These are phyloP conservation scores for Spergularia marina DNA, from an alignment of 148 eudicot species.

Conservation along the genomic window DNA sequence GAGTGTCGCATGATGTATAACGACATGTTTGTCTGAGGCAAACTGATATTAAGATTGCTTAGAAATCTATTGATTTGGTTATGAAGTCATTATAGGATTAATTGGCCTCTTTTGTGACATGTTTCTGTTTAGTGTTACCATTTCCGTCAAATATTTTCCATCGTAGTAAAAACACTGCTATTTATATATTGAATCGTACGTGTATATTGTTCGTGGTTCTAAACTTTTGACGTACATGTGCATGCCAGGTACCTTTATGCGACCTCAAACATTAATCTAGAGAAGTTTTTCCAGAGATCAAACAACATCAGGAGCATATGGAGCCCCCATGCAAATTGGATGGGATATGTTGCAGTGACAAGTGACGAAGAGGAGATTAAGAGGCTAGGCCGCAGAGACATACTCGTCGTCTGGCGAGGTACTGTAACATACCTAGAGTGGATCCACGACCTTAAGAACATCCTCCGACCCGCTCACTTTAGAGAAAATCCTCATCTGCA, in stretches of 20 bases:
- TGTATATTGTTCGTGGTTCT: not conserved
- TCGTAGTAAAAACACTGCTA: no score
- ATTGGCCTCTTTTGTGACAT: not conserved
- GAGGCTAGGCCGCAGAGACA: constrained; percentile 72
- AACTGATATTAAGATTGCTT: not conserved
- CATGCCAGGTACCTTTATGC: constrained; percentile 58
- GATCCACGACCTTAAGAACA: constrained; percentile 76
- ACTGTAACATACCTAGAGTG: constrained; percentile 81
- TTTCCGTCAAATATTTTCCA: no score
- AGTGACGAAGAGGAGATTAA: constrained; percentile 47
- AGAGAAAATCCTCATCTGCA: constrained; percentile 57
- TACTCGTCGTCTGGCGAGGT: constrained; percentile 78
- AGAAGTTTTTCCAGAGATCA: constrained; percentile 73
- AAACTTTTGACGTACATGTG: constrained; percentile 1
- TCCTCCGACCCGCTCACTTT: constrained; percentile 64
- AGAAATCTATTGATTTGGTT: no score
- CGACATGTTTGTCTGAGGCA: not conserved
- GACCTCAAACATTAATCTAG: constrained; percentile 78
- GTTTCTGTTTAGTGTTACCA: no score
- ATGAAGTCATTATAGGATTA: not conserved
- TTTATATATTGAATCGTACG: no score
- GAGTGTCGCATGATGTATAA: no score
- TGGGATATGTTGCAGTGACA: constrained; percentile 79
- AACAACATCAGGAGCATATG: constrained; percentile 53
- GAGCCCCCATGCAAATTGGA: constrained; percentile 93